phyloP scores from a whole-genome alignment of 1,284 basidiomycete species.

The Ustilago hordei region DNA sequence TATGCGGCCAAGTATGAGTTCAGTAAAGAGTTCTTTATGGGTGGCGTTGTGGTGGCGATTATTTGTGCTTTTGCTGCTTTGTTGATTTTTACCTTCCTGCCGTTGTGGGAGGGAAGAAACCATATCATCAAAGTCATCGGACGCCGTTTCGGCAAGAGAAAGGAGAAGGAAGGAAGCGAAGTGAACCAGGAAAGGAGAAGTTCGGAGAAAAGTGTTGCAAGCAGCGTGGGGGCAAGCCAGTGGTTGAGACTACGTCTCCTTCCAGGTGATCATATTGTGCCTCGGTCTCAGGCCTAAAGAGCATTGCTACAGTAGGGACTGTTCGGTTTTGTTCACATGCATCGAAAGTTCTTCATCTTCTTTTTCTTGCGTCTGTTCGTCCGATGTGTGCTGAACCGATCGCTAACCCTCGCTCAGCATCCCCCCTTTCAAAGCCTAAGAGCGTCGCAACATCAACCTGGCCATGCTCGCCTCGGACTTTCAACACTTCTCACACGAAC shows the following conservation, averaged over 20 bases:
- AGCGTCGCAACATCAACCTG: no score
- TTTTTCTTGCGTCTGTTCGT: no score
- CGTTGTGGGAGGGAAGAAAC: conserved; percentile 33
- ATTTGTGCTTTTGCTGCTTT: conserved; percentile 60
- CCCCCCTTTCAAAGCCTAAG: no score
- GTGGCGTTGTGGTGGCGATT: conserved; percentile 63
- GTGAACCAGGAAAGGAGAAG: conserved; percentile 7
- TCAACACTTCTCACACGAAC: neutral
- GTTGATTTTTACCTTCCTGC: conserved; percentile 47
- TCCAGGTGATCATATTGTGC: conserved; percentile 6
- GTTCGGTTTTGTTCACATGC: no score
- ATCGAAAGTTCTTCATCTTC: no score
- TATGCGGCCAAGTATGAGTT: conserved; percentile 65
- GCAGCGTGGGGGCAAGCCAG: neutral
- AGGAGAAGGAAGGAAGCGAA: neutral
- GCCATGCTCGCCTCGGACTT: no score
- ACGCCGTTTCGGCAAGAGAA: conserved; percentile 2
- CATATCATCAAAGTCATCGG: conserved; percentile 18
- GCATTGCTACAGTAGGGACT: no score
- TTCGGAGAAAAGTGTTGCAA: neutral
- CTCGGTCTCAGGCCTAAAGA: neutral
- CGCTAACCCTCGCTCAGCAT: no score
- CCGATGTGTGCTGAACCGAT: no score
- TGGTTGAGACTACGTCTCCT: neutral
- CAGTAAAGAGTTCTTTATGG: conserved; percentile 55